Conservation (phyloP, 192 early-diverging fungal genomes). For the Podila epigama region DNA sequence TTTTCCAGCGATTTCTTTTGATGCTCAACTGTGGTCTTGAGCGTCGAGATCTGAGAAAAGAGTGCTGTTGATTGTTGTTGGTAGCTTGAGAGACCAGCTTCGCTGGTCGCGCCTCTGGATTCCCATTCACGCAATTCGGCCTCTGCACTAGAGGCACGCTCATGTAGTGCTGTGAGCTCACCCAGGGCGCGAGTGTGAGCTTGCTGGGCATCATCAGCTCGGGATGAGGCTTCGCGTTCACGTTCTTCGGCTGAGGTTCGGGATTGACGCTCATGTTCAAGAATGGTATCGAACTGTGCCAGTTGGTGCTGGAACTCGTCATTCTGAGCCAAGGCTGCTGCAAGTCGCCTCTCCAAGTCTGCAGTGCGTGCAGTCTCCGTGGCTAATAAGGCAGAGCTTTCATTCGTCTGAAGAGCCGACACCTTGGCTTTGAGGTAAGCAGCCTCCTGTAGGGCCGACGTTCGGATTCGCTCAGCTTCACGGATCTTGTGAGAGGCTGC, state of each 20-base stretch:
- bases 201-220: conserved; percentile 60
- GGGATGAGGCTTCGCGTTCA: conserved; percentile 49
- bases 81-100: conserved; percentile 43
- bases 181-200: conserved; percentile 56
- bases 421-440: conserved; percentile 61
- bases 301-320: conserved; percentile 46
- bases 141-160: conserved; percentile 52
- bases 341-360: conserved; percentile 55
- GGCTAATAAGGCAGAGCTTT: conserved; percentile 31
- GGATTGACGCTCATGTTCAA: conserved; percentile 53
- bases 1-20: conserved; percentile 55
- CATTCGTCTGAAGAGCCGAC: conserved; percentile 51
- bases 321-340: conserved; percentile 46
- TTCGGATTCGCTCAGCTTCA: conserved; percentile 56
- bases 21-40: conserved; percentile 54
- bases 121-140: conserved; percentile 45
- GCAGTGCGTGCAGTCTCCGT: conserved; percentile 52
- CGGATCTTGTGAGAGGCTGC: conserved; percentile 53
- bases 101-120: conserved; percentile 35
- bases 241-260: conserved; percentile 55
- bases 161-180: conserved; percentile 53
- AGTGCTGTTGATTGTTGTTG: conserved; percentile 35
- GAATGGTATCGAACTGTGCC: conserved; percentile 52
- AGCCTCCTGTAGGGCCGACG: conserved; percentile 63
- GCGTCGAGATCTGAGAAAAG: conserved; percentile 17